These are phyloP conservation scores for Aspergillus steynii DNA, from an alignment of 495 filamentous ascomycete species.

Conservation along the genomic window DNA sequence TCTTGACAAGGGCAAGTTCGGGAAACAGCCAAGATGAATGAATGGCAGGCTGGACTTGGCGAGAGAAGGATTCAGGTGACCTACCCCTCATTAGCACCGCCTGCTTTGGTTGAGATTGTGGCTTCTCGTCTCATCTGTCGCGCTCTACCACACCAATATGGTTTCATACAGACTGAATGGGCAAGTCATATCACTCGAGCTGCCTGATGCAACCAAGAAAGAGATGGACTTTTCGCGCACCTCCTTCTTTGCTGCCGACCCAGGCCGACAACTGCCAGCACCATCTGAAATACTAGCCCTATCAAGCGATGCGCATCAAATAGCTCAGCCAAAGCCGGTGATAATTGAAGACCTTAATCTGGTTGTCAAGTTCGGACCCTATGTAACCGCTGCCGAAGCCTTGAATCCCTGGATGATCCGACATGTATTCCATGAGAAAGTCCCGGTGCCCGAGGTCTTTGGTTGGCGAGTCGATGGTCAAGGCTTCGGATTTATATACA, in stretches of 20 bases:
- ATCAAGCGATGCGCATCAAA: slow-evolving; percentile 15
- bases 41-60: no score
- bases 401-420: slow-evolving; percentile 45
- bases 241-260: slow-evolving; percentile 24
- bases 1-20: no score
- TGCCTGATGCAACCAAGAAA: slow-evolving; percentile 16
- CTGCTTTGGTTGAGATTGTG: no score
- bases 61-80: no score
- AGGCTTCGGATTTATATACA: slow-evolving; percentile 46
- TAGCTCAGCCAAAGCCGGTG: slow-evolving; percentile 24
- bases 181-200: not conserved
- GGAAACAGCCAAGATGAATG: no score
- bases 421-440: slow-evolving; percentile 27
- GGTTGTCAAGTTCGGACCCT: slow-evolving; percentile 46
- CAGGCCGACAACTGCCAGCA: slow-evolving; percentile 19
- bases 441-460: slow-evolving; percentile 51
- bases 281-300: slow-evolving; percentile 25
- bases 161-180: no score
- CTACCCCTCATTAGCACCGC: no score
- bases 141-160: no score
- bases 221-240: slow-evolving; percentile 27
- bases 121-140: no score
- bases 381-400: slow-evolving; percentile 41
- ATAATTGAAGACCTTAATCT: slow-evolving; percentile 39
- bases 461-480: slow-evolving; percentile 44